These are phyloP conservation scores for Scortechinia acanthostroma DNA, from an alignment of 2,329 filamentous ascomycete genomes.

Conservation along the genomic window DNA sequence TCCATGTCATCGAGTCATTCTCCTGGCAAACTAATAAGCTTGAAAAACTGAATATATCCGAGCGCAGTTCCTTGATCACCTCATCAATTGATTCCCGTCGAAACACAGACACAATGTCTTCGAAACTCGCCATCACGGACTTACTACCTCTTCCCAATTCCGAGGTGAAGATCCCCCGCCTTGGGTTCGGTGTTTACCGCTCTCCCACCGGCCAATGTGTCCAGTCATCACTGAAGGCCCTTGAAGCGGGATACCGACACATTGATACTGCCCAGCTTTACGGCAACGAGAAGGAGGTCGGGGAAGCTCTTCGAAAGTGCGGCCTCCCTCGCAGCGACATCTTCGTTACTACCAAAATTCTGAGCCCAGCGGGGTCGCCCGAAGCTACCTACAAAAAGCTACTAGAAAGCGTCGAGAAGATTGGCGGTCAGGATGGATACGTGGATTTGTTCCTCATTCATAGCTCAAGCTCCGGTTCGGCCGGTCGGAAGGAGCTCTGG, in stretches of 20 bases:
- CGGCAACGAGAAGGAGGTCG: conserved; percentile 61
- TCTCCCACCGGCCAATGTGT: conserved; percentile 44
- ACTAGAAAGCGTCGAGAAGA: conserved; percentile 54
- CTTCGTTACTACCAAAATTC: conserved; percentile 68
- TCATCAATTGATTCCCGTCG: too few species aligned
- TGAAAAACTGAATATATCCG: too few species aligned
- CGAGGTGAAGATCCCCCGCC: conserved; percentile 45
- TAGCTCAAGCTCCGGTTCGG: conserved; percentile 44
- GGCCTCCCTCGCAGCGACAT: conserved; percentile 47
- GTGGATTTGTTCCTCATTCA: conserved; percentile 70
- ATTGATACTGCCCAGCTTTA: conserved; percentile 60
- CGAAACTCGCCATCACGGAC: conserved; percentile 24
- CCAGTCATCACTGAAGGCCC: conserved; percentile 47
- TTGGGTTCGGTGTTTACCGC: conserved; percentile 69
- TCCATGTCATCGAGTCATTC: too few species aligned
- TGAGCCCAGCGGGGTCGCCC: conserved; percentile 38
- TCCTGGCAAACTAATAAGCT: too few species aligned
- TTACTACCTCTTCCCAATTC: conserved; percentile 39
- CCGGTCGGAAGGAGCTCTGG: conserved; percentile 56
- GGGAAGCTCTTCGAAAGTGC: conserved; percentile 50
- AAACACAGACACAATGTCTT: too few species aligned
- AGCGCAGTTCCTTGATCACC: too few species aligned
- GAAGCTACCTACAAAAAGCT: conserved; percentile 52
- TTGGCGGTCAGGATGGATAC: conserved; percentile 49
- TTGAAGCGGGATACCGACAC: conserved; percentile 51